Percentiles rank a stretch among this genome's conserved stretches.
phyloP scores from a whole-genome alignment of 345 rosid genomes.

The Eucalyptus pauciflora region DNA sequence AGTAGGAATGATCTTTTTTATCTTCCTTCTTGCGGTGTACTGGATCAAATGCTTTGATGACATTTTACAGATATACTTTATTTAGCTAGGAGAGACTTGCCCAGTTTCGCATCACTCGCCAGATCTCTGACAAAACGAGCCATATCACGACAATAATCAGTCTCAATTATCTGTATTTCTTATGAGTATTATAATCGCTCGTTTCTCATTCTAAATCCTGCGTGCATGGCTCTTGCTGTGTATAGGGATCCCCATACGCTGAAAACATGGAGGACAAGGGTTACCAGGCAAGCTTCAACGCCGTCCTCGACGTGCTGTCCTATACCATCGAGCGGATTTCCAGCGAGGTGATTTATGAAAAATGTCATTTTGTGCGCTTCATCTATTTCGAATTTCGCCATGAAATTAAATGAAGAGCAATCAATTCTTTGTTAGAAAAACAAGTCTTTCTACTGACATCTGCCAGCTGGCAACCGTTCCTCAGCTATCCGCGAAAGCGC shows the following conservation, averaged over 20 bases:
- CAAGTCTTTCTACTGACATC: not conserved
- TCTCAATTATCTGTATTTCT: not conserved
- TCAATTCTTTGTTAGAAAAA: not conserved
- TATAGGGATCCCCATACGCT: not conserved
- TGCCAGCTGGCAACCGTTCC: not conserved
- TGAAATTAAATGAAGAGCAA: not conserved
- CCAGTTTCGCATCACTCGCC: not conserved
- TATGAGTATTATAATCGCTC: not conserved
- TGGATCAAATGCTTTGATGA: not conserved
- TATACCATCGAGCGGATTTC: slow-evolving; percentile 54
- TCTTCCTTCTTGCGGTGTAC: not conserved
- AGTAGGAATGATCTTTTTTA: not conserved
- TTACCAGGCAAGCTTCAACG: not conserved
- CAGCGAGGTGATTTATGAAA: slow-evolving; percentile 29
- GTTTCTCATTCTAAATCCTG: not conserved
- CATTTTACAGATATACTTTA: not conserved
- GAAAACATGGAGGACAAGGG: slow-evolving; percentile 27
- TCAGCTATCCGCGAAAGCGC: slow-evolving; percentile 56
- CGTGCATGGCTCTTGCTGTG: not conserved
- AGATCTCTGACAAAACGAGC: not conserved
- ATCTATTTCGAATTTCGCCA: not conserved
- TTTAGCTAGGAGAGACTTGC: not conserved
- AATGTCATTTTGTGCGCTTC: not conserved
- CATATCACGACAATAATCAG: not conserved
- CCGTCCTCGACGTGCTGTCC: slow-evolving; percentile 28